These are phyloP conservation scores for Umbilicus rupestris DNA, from an alignment of 164 flowering plant genomes.

Conservation along the genomic window DNA sequence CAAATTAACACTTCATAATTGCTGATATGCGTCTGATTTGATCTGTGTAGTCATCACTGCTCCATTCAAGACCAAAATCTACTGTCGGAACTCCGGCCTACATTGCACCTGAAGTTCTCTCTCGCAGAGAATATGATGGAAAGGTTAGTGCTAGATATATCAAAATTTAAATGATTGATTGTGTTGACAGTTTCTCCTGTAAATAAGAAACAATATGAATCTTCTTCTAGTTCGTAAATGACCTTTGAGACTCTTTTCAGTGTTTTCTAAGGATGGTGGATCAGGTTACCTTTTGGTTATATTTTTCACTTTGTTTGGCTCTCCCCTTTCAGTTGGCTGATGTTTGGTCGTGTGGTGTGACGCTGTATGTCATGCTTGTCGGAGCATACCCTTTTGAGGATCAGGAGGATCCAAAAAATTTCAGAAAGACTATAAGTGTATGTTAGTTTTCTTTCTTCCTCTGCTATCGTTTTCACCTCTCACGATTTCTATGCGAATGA, in stretches of 20 bases:
- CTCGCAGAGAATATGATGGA: slow-evolving; percentile 77
- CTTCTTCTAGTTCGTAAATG: not conserved
- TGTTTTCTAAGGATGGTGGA: not conserved
- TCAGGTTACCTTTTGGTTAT: slow-evolving; percentile 11
- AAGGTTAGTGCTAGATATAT: slow-evolving; percentile 35
- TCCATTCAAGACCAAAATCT: slow-evolving; percentile 90
- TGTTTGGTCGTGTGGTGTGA: slow-evolving; percentile 55
- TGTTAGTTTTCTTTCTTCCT: not conserved
- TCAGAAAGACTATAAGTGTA: slow-evolving; percentile 30
- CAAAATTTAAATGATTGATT: not conserved
- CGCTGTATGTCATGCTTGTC: slow-evolving; percentile 47
- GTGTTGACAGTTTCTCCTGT: not conserved
- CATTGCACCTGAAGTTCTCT: slow-evolving; percentile 86
- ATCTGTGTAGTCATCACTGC: slow-evolving; percentile 48
- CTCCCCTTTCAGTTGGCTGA: slow-evolving; percentile 32
- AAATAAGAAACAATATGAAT: not conserved
- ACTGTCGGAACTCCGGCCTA: slow-evolving; percentile 88
- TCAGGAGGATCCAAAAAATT: slow-evolving; percentile 44
- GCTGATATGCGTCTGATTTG: slow-evolving; percentile 4
- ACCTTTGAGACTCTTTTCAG: not conserved
- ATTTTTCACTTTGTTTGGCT: not conserved
- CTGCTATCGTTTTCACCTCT: no score
- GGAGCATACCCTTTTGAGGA: slow-evolving; percentile 58
- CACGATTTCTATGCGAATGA: not conserved
- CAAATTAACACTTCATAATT: not conserved